Conservation (phyloP, 768 basidiomycete species). For the Boletus patriciae region DNA sequence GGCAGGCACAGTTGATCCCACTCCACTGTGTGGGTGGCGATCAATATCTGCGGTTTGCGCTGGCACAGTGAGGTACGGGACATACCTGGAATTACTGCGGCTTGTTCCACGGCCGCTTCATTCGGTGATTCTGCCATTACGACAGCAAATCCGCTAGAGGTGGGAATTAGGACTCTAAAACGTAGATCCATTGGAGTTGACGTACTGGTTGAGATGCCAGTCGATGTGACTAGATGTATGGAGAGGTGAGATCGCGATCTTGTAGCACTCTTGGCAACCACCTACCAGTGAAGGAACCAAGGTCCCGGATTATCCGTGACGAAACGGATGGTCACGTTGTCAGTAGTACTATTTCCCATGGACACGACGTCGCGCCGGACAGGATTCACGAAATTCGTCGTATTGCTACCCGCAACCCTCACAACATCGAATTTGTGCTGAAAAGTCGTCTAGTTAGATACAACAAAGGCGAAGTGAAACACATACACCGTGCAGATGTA, state of each 20-base stretch:
- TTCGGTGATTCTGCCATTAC: constrained; percentile 29
- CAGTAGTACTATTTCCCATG: constrained; percentile 24
- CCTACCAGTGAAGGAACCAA: constrained; percentile 51
- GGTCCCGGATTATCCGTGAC: constrained; percentile 66
- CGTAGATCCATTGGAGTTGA: background rate
- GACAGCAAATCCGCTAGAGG: constrained; percentile 28
- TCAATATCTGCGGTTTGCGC: background rate
- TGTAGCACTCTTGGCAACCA: background rate
- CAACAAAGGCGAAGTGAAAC: background rate
- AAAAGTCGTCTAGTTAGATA: background rate
- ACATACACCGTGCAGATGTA: constrained; percentile 45
- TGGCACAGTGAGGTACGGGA: background rate
- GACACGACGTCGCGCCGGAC: constrained; percentile 37
- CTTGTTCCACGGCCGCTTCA: constrained; percentile 8
- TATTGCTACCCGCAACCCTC: constrained; percentile 28
- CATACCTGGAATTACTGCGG: constrained; percentile 22
- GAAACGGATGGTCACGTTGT: constrained; percentile 59
- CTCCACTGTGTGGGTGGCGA: constrained; percentile 8
- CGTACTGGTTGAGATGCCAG: constrained; percentile 31
- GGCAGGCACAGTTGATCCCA: constrained; percentile 23
- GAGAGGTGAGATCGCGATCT: background rate
- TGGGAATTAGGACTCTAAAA: background rate
- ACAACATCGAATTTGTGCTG: constrained; percentile 42
- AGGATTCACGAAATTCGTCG: constrained; percentile 39
- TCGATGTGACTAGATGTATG: constrained; percentile 26